phyloP scores from a whole-genome alignment of 1,284 basidiomycete species.

The Ceratobasidium sp. region DNA sequence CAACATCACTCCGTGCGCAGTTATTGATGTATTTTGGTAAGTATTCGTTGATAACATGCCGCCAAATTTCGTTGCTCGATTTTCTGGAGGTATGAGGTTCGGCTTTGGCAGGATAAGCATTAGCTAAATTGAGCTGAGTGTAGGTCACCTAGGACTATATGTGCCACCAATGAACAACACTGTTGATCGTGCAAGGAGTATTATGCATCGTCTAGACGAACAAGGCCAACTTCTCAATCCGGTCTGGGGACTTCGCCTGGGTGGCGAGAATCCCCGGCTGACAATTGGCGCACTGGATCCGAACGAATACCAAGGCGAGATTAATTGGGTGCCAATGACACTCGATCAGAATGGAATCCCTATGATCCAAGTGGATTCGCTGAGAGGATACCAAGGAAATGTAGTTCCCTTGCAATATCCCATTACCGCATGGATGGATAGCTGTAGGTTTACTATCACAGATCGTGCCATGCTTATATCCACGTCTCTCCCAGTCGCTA shows the following conservation, averaged over 20 bases:
- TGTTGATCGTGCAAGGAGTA: neutral
- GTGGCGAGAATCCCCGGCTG: neutral
- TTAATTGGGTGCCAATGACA: slow-evolving; percentile 1
- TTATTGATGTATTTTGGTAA: neutral
- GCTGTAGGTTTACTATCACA: neutral
- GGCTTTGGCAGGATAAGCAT: neutral
- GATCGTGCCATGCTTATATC: neutral
- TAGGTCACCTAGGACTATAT: slow-evolving; percentile 1
- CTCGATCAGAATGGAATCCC: neutral
- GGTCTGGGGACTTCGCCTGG: slow-evolving; percentile 3
- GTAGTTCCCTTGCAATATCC: neutral
- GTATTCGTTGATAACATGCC: neutral
- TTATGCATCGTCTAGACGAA: neutral
- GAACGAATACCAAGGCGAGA: slow-evolving; percentile 10
- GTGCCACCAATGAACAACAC: neutral
- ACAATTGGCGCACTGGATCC: slow-evolving; percentile 16
- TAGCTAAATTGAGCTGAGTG: neutral
- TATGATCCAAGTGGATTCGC: neutral
- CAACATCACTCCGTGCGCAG: neutral
- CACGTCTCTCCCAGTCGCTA: neutral
- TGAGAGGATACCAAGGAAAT: too few relatives aligned
- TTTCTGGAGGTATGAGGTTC: neutral
- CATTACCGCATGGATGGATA: slow-evolving; percentile 1
- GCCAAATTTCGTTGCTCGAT: neutral
- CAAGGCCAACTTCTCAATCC: slow-evolving; percentile 5